phyloP scores from a whole-genome alignment of 306 rosid genomes.

The Lathyrus tuberosus region DNA sequence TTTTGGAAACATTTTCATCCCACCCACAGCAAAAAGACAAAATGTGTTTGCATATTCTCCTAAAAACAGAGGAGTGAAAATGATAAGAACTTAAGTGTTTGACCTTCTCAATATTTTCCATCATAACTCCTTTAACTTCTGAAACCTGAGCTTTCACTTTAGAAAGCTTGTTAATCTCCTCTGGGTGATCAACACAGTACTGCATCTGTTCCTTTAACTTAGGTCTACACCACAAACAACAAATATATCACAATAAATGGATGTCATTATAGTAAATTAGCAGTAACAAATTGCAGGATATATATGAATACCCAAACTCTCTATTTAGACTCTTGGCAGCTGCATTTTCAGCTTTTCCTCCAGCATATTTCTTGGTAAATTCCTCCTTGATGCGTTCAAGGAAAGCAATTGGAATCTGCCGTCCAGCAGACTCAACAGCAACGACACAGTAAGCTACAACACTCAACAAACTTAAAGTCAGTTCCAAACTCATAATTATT shows the following conservation, averaged over 20 bases:
- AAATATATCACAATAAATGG: conserved; percentile 32
- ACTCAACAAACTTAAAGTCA: conserved; percentile 39
- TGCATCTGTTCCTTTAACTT: conserved; percentile 96
- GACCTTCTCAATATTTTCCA: conserved; percentile 95
- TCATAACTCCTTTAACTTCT: conserved; percentile 95
- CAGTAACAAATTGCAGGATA: conserved; percentile 3
- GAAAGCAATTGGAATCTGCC: conserved; percentile 84
- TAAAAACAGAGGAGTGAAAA: neutral
- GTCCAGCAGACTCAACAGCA: conserved; percentile 79
- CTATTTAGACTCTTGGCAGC: conserved; percentile 74
- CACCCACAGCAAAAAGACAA: conserved; percentile 10
- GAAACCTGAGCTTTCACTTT: conserved; percentile 95
- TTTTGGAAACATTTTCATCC: conserved; percentile 2
- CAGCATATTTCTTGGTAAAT: conserved; percentile 75
- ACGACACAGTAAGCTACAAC: conserved; percentile 85
- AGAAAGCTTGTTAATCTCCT: conserved; percentile 83
- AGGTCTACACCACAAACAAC: conserved; percentile 48
- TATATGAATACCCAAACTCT: conserved; percentile 69
- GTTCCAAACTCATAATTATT: conserved; percentile 34
- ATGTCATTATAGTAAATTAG: conserved; percentile 26
- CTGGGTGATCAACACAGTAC: conserved; percentile 86
- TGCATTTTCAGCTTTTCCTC: conserved; percentile 84
- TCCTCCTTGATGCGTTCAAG: conserved; percentile 90
- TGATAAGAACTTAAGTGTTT: conserved; percentile 4
- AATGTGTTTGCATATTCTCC: conserved; percentile 7